Conservation (phyloP, 1,284 basidiomycete genomes). For the Austroboletus niveus region DNA sequence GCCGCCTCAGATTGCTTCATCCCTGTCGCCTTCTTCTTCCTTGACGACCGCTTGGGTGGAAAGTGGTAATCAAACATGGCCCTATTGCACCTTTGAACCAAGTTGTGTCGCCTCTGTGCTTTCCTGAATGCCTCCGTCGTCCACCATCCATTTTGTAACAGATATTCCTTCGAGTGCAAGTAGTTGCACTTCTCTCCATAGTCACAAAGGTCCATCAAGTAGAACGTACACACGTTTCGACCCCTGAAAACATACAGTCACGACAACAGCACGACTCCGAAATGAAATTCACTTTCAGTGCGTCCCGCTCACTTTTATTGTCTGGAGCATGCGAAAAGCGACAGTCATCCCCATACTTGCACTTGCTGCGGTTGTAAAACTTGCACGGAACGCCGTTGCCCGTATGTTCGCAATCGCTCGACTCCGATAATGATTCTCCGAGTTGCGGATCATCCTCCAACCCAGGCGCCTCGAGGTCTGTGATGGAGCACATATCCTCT, state of each 20-base stretch:
- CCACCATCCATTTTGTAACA: slow-evolving; percentile 34
- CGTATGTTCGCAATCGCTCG: slow-evolving; percentile 45
- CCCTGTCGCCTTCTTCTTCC: background rate
- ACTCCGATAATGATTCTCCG: slow-evolving; percentile 37
- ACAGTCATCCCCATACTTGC: slow-evolving; percentile 40
- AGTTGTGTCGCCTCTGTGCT: background rate
- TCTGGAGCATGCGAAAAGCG: slow-evolving; percentile 50
- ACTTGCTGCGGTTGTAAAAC: slow-evolving; percentile 51
- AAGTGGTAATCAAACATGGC: too few species aligned
- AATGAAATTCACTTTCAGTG: slow-evolving; percentile 36
- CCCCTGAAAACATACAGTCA: slow-evolving; percentile 22
- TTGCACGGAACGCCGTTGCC: slow-evolving; percentile 50
- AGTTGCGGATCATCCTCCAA: slow-evolving; percentile 29
- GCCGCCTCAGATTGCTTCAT: background rate
- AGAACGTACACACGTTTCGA: slow-evolving; percentile 40
- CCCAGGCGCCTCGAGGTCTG: slow-evolving; percentile 27
- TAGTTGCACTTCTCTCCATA: slow-evolving; percentile 37
- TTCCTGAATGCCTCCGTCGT: slow-evolving; percentile 12
- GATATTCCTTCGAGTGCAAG: slow-evolving; percentile 34
- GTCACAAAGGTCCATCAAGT: slow-evolving; percentile 35
- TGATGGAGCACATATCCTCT: slow-evolving; percentile 2
- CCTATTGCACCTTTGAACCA: background rate
- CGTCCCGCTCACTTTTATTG: slow-evolving; percentile 46
- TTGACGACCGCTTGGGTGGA: too few species aligned
- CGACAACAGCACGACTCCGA: background rate